Evolutionary conservation across 192 early-diverging fungal species (phyloP).

Genomic region (Diversispora eburnea): DNA sequence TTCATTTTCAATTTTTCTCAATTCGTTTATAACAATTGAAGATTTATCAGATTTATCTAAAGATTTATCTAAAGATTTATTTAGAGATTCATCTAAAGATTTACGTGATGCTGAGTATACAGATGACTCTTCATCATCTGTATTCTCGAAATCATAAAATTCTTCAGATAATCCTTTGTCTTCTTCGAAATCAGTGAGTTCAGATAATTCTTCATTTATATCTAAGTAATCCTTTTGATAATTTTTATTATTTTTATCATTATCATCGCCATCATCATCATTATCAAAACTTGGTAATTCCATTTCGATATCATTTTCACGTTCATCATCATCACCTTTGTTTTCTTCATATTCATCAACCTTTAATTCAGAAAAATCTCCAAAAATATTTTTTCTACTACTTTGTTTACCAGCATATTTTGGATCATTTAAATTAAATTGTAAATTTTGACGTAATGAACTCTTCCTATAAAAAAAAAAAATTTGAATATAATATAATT

Average conservation of each 20-base stretch:
- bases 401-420: slow-evolving; percentile 67
- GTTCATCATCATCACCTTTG: slow-evolving; percentile 32
- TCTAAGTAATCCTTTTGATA: slow-evolving; percentile 48
- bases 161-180: slow-evolving; percentile 32
- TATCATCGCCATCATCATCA: slow-evolving; percentile 33
- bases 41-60: slow-evolving; percentile 37
- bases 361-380: slow-evolving; percentile 43
- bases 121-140: slow-evolving; percentile 34
- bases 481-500: neutral
- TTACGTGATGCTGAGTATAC: too few relatives aligned
- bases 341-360: slow-evolving; percentile 43
- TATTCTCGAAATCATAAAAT: slow-evolving; percentile 32
- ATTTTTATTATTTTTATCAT: slow-evolving; percentile 1
- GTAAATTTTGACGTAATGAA: slow-evolving; percentile 53
- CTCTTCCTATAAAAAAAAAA: slow-evolving; percentile 48
- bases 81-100: too few relatives aligned
- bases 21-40: slow-evolving; percentile 48
- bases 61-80: neutral
- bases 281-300: neutral
- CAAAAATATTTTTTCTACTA: slow-evolving; percentile 61
- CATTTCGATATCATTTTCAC: neutral
- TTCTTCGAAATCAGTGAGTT: slow-evolving; percentile 36
- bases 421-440: slow-evolving; percentile 64
- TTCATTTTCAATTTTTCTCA: slow-evolving; percentile 73
- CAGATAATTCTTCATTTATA: slow-evolving; percentile 31